Evolutionary conservation across 2,329 filamentous ascomycete species (phyloP).

Genomic region (Nectriaceae sp.): DNA sequence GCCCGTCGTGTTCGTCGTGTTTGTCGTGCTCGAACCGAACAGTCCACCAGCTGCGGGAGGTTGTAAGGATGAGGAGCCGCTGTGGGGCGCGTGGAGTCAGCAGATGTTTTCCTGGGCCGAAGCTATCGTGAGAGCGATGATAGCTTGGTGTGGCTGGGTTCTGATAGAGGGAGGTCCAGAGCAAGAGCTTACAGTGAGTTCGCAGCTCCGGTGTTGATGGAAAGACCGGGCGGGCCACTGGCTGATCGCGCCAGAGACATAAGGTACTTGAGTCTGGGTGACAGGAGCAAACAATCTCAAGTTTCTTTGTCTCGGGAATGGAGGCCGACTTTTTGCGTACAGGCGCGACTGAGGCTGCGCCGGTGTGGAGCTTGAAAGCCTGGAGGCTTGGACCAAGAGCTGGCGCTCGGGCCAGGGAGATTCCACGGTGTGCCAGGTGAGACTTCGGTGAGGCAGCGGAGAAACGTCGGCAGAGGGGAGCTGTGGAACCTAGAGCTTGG

Average conservation of each 20-base stretch:
- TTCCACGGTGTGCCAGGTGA: slow-evolving; percentile 5
- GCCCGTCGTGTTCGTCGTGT: slow-evolving; percentile 26
- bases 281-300: no score
- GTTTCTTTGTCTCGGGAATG: slow-evolving; percentile 18
- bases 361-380: slow-evolving; percentile 4
- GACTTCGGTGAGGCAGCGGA: slow-evolving; percentile 21
- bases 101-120: slow-evolving; percentile 2
- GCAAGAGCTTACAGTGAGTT: slow-evolving; percentile 45
- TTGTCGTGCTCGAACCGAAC: slow-evolving; percentile 36
- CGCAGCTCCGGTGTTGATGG: slow-evolving; percentile 64
- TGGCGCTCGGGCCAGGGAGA: slow-evolving; percentile 15
- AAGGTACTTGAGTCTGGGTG: slow-evolving; percentile 20
- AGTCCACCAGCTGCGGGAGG: slow-evolving; percentile 38
- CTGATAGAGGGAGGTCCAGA: slow-evolving; percentile 16
- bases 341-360: not conserved
- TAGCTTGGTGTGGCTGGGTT: not conserved
- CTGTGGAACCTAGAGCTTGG: slow-evolving; percentile 1
- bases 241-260: slow-evolving; percentile 59
- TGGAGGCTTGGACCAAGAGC: slow-evolving; percentile 9
- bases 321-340: slow-evolving; percentile 20
- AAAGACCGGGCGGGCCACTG: slow-evolving; percentile 61
- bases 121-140: slow-evolving; percentile 5
- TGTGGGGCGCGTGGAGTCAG: slow-evolving; percentile 10
- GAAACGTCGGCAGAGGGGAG: slow-evolving; percentile 26
- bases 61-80: slow-evolving; percentile 30